These are phyloP conservation scores for Apiotrichum laibachii DNA, from an alignment of 1,284 basidiomycete species.

Conservation along the genomic window DNA sequence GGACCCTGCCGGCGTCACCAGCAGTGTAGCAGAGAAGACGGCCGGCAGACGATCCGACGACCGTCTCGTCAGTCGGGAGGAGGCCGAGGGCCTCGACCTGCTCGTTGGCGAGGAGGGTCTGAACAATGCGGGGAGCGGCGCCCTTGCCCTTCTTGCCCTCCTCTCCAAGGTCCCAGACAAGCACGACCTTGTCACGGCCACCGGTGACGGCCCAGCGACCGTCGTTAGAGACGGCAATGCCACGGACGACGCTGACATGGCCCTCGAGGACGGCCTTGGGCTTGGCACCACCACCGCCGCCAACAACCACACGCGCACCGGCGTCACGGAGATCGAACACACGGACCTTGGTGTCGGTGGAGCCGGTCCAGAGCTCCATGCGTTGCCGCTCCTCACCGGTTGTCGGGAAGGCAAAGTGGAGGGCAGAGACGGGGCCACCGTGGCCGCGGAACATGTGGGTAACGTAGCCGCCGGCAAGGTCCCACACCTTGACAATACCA, in stretches of 20 bases:
- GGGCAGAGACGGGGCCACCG: slow-evolving; percentile 88
- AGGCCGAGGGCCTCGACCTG: slow-evolving; percentile 79
- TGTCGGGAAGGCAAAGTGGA: slow-evolving; percentile 72
- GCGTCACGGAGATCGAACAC: slow-evolving; percentile 77
- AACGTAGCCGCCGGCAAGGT: slow-evolving; percentile 78
- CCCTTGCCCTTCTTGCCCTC: slow-evolving; percentile 59
- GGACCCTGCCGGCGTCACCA: slow-evolving; percentile 78
- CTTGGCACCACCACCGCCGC: slow-evolving; percentile 55
- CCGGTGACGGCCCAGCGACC: slow-evolving; percentile 83
- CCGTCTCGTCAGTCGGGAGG: slow-evolving; percentile 51
- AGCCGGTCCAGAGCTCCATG: slow-evolving; percentile 84
- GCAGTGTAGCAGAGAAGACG: slow-evolving; percentile 74
- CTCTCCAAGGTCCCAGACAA: slow-evolving; percentile 74
- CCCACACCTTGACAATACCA: slow-evolving; percentile 96
- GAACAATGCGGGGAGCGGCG: slow-evolving; percentile 62
- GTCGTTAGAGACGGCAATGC: slow-evolving; percentile 76
- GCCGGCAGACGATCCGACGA: slow-evolving; percentile 35
- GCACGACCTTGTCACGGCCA: slow-evolving; percentile 82
- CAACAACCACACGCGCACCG: slow-evolving; percentile 56
- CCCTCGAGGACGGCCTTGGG: slow-evolving; percentile 79
- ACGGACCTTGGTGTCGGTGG: slow-evolving; percentile 82
- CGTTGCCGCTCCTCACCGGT: slow-evolving; percentile 48
- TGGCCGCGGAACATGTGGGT: slow-evolving; percentile 97
- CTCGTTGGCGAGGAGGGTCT: slow-evolving; percentile 82
- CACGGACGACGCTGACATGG: slow-evolving; percentile 85